A percentile compares a stretch with the other conserved stretches of the same genome.
These are phyloP conservation scores for Byssothecium circinans DNA, from an alignment of 2,329 filamentous ascomycete species.

Conservation along the genomic window DNA sequence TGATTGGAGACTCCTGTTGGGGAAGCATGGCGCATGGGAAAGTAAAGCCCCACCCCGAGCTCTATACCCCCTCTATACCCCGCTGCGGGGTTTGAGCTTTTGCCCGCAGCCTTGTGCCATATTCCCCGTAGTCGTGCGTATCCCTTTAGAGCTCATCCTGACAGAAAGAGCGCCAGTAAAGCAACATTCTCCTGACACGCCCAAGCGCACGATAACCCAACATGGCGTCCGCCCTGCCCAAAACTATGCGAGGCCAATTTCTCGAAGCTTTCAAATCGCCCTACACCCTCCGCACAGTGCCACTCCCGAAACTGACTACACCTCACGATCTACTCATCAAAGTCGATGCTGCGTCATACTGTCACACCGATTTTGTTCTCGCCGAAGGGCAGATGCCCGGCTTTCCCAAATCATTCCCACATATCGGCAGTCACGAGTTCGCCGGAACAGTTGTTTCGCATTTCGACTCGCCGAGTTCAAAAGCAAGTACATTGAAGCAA, in stretches of 20 bases:
- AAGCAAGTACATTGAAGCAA: slow-evolving; percentile 22
- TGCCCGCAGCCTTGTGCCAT: not conserved
- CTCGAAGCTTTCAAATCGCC: slow-evolving; percentile 48
- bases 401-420: slow-evolving; percentile 45
- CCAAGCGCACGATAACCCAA: not conserved
- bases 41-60: slow-evolving; percentile 23
- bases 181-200: not conserved
- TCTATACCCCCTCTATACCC: slow-evolving; percentile 28
- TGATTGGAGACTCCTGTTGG: slow-evolving; percentile 10
- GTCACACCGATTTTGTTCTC: slow-evolving; percentile 49
- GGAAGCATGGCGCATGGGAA: slow-evolving; percentile 6
- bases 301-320: slow-evolving; percentile 34
- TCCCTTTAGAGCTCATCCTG: not conserved
- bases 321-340: slow-evolving; percentile 49
- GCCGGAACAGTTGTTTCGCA: slow-evolving; percentile 48
- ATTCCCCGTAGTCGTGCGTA: not conserved
- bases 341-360: slow-evolving; percentile 53
- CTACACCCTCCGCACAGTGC: slow-evolving; percentile 42
- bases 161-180: not conserved
- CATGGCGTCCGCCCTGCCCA: slow-evolving; percentile 22
- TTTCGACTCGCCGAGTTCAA: slow-evolving; percentile 19
- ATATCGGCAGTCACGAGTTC: slow-evolving; percentile 52
- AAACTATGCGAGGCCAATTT: slow-evolving; percentile 46
- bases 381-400: slow-evolving; percentile 39
- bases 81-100: slow-evolving; percentile 25